Percentiles rank a stretch among this genome's conserved stretches.
These are phyloP conservation scores for Vitis cinerea DNA, from an alignment of 164 flowering plant genomes.

Conservation along the genomic window DNA sequence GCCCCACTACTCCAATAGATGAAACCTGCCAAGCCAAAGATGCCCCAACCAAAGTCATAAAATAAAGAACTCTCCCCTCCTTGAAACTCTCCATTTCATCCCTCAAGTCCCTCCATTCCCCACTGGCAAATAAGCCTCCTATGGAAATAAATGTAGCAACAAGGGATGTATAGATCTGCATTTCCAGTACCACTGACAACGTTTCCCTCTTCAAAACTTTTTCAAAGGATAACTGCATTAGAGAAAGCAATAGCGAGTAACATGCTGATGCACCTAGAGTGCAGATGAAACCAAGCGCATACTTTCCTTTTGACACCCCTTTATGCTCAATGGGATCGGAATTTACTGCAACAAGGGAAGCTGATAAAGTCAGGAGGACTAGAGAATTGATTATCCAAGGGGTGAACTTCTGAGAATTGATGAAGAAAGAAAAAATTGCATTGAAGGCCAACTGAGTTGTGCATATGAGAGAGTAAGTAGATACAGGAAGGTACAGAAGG, in stretches of 20 bases:
- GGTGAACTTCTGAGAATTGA: slow-evolving; percentile 2
- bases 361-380: neutral
- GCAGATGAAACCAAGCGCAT: neutral
- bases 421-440: neutral
- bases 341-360: neutral
- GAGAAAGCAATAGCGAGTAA: neutral
- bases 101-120: neutral
- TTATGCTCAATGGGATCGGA: neutral
- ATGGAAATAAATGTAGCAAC: neutral
- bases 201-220: neutral
- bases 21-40: slow-evolving; percentile 5
- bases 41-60: slow-evolving; percentile 3
- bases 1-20: neutral
- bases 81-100: slow-evolving; percentile 3
- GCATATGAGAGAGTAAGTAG: no score
- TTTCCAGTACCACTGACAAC: neutral
- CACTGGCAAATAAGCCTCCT: neutral
- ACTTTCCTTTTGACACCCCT: neutral
- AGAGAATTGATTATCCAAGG: neutral
- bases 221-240: slow-evolving; percentile 1
- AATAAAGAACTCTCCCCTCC: neutral
- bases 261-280: neutral
- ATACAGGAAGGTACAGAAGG: no score
- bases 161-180: neutral
- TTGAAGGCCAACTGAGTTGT: no score